Percentiles rank a stretch among this genome's conserved stretches.
phyloP scores from a whole-genome alignment of 2,329 filamentous ascomycete species.

The Corniculantispora saksenae region DNA sequence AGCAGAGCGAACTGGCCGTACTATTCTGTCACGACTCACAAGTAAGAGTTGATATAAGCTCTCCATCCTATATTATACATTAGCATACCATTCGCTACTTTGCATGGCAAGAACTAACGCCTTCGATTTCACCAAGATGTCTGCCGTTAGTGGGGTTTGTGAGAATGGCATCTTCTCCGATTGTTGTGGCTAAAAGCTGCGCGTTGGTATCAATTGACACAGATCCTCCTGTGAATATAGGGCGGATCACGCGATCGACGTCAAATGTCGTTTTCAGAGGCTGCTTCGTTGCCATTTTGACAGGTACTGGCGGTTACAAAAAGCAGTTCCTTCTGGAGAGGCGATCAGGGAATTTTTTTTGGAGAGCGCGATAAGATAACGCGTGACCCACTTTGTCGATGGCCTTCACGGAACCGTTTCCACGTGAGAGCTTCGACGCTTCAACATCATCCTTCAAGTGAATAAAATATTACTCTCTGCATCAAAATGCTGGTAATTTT shows the following conservation, averaged over 20 bases:
- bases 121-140: constrained; percentile 83
- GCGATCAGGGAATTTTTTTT: constrained; percentile 15
- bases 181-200: constrained; percentile 78
- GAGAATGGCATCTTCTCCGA: constrained; percentile 90
- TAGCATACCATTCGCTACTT: constrained; percentile 18
- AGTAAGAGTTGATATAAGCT: constrained; percentile 73
- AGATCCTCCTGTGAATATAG: constrained; percentile 90
- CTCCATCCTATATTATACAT: constrained; percentile 63
- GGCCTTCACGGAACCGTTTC: background rate
- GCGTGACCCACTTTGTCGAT: background rate
- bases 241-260: constrained; percentile 77
- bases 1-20: constrained; percentile 12
- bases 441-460: constrained; percentile 2
- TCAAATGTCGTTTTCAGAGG: constrained; percentile 87
- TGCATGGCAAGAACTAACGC: constrained; percentile 53
- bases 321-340: background rate
- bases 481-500: background rate
- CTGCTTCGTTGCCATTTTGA: constrained; percentile 60
- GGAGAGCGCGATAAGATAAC: constrained; percentile 19
- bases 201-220: constrained; percentile 81
- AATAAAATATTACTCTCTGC: constrained; percentile 20
- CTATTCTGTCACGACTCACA: constrained; percentile 42
- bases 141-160: constrained; percentile 82
- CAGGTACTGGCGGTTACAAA: background rate
- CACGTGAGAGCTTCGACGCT: background rate